A percentile compares a stretch with the other conserved stretches of the same genome.
Conservation (phyloP, 2,329 filamentous ascomycete species). For the Escovopsis sp. region DNA sequence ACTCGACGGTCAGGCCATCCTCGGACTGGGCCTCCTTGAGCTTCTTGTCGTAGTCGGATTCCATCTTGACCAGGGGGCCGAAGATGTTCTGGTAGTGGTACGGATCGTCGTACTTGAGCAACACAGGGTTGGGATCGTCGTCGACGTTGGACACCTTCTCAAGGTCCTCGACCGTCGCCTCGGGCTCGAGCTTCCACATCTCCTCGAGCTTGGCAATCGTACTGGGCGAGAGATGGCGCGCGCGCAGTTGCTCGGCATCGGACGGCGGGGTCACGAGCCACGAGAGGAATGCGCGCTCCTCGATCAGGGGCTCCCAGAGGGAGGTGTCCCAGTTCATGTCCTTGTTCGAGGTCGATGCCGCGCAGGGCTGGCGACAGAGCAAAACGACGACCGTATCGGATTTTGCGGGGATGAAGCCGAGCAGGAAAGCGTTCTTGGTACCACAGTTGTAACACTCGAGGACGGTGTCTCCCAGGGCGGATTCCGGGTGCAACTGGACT, state of each 20-base stretch:
- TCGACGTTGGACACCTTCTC: conserved; percentile 87
- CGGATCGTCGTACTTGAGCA: conserved; percentile 89
- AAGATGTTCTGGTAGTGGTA: conserved; percentile 99
- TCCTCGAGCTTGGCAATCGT: conserved; percentile 95
- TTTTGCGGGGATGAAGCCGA: conserved; percentile 96
- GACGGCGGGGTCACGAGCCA: conserved; percentile 86
- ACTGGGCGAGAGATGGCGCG: conserved; percentile 80
- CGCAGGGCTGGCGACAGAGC: conserved; percentile 90
- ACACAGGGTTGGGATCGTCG: conserved; percentile 84
- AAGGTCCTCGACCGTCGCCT: conserved; percentile 75
- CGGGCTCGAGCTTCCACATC: conserved; percentile 93
- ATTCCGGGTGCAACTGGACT: conserved; percentile 88
- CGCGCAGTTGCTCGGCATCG: conserved; percentile 90
- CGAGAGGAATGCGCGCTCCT: conserved; percentile 84
- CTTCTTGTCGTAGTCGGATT: conserved; percentile 98
- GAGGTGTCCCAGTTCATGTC: conserved; percentile 99
- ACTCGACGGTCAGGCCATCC: conserved; percentile 84
- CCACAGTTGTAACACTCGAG: conserved; percentile 99
- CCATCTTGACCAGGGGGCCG: conserved; percentile 94
- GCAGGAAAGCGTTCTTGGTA: conserved; percentile 95
- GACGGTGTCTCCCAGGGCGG: conserved; percentile 85
- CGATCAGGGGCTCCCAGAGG: conserved; percentile 92
- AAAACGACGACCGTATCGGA: conserved; percentile 97
- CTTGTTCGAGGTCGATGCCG: conserved; percentile 86
- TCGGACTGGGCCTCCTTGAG: conserved; percentile 96